Evolutionary conservation across 2,329 filamentous ascomycete species (phyloP), one percentile per base, ranked within the genome.

Genomic region (Exophiala phaeomuriformis): DNA sequence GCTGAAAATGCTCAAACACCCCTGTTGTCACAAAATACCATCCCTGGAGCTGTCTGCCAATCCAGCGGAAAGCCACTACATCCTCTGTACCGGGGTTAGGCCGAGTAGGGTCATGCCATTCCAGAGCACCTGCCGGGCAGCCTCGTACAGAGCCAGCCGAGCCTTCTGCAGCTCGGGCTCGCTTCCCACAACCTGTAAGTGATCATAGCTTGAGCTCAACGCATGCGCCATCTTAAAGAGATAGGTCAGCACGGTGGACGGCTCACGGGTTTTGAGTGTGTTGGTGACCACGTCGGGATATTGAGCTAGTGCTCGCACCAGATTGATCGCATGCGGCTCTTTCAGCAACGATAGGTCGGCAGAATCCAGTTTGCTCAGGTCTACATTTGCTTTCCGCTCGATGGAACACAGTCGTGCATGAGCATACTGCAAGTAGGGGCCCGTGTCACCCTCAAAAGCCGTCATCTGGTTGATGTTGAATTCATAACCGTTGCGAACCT

Each of bases 61-160:
- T 5, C 12, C n/a, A 28, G 5, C 19, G 19, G 28, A 12, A 5
- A 12, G 12, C 47, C 37, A 39, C 55, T 57, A 63, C 61, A 63
- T 63, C 44, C 80, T 75, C 68, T 82, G 72, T 47, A 84, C 80
- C 27, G 88, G 88, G 71, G 75, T 79, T 61, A 85, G 68, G 33
- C 83, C 83, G 52, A 86, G 68, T 51, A 85, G 66, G 63, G 75
- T 73, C 82, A 86, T 85, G 32, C 82, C 83, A 68, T 84, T 85
- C 66, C 76, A 72, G 64, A 85, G 68, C 27, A 85, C 82, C 65
- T 83, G 80, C 62, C 81, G 76, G 5, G 81, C 81, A 5, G 74
- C 74, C 53, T 78, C 76, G 62, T 85, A 86, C 64, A 86, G 67
- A 30, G 80, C 79, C 68, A 81, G 75, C 58, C 83, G 72, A 6